phyloP scores from a whole-genome alignment of 1,284 basidiomycete species.

The Ceratobasidium sp. region DNA sequence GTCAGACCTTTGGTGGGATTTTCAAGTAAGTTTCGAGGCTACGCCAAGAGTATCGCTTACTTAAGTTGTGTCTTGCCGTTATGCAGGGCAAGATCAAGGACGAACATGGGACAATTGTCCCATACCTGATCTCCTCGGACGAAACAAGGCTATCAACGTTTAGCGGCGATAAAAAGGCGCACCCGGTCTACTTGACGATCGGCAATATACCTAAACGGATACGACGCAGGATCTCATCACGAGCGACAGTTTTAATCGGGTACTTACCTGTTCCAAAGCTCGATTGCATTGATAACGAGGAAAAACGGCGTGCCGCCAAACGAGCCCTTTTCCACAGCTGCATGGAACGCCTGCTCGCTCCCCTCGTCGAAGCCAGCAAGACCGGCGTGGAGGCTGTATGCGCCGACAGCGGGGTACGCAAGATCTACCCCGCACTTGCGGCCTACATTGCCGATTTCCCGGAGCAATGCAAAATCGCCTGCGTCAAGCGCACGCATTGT shows the following conservation, averaged over 20 bases:
- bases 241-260: conserved; percentile 44
- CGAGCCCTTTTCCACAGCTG: conserved; percentile 46
- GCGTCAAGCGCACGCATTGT: conserved; percentile 23
- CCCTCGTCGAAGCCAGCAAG: conserved; percentile 27
- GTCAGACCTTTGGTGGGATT: conserved; percentile 42
- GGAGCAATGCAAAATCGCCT: conserved; percentile 42
- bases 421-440: conserved; percentile 43
- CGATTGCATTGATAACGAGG: not conserved
- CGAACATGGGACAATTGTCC: conserved; percentile 9
- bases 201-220: conserved; percentile 47
- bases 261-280: conserved; percentile 33
- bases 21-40: conserved; percentile 25
- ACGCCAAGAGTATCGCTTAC: not conserved
- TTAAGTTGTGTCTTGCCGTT: not conserved
- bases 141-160: conserved; percentile 46
- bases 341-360: conserved; percentile 35
- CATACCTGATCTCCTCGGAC: conserved; percentile 40
- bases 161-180: conserved; percentile 45
- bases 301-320: not conserved
- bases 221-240: not conserved
- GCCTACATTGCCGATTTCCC: conserved; percentile 48
- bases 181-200: conserved; percentile 48
- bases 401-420: conserved; percentile 43
- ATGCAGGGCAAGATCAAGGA: not conserved
- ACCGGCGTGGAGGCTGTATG: conserved; percentile 42